Conservation (phyloP, 768 basidiomycete genomes). For the Sporobolomyces phaffii region DNA sequence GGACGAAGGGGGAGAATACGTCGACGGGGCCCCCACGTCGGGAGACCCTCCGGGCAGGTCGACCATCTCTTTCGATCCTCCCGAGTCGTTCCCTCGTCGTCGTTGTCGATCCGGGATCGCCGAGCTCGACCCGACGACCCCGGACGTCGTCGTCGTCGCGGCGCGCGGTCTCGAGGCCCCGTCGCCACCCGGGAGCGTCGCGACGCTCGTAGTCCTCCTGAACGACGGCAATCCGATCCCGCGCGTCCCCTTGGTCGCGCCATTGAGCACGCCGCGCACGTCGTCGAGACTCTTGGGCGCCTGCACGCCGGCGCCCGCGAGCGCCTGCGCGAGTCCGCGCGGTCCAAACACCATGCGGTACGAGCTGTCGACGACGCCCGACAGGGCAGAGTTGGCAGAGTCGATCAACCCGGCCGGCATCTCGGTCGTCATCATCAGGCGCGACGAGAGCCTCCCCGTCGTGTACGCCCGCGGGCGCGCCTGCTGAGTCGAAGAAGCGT, state of each 20-base stretch:
- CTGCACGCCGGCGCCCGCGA: slow-evolving; percentile 47
- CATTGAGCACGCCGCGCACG: slow-evolving; percentile 41
- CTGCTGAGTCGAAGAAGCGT: too few species aligned
- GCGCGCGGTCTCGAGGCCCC: background rate
- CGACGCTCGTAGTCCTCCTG: slow-evolving; percentile 2
- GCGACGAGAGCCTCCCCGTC: slow-evolving; percentile 6
- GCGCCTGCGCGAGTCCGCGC: slow-evolving; percentile 23
- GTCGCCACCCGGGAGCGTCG: slow-evolving; percentile 10
- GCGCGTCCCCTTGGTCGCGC: slow-evolving; percentile 20
- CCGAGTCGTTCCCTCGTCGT: too few species aligned
- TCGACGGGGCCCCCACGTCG: background rate
- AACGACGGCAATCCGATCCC: slow-evolving; percentile 19
- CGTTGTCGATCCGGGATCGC: too few species aligned
- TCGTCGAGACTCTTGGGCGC: slow-evolving; percentile 56
- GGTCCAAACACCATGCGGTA: slow-evolving; percentile 68
- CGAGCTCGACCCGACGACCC: slow-evolving; percentile 31
- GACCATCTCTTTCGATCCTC: slow-evolving; percentile 43
- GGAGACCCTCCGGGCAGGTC: slow-evolving; percentile 12
- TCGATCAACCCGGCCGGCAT: slow-evolving; percentile 60
- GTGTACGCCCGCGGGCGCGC: slow-evolving; percentile 12
- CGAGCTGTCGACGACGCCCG: slow-evolving; percentile 79
- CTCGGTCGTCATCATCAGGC: slow-evolving; percentile 44
- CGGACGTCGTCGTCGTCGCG: slow-evolving; percentile 8
- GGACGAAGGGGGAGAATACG: slow-evolving; percentile 27
- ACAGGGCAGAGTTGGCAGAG: slow-evolving; percentile 65